phyloP scores from a whole-genome alignment of 2,329 filamentous ascomycete genomes.

The Chaetomiaceae sp. region DNA sequence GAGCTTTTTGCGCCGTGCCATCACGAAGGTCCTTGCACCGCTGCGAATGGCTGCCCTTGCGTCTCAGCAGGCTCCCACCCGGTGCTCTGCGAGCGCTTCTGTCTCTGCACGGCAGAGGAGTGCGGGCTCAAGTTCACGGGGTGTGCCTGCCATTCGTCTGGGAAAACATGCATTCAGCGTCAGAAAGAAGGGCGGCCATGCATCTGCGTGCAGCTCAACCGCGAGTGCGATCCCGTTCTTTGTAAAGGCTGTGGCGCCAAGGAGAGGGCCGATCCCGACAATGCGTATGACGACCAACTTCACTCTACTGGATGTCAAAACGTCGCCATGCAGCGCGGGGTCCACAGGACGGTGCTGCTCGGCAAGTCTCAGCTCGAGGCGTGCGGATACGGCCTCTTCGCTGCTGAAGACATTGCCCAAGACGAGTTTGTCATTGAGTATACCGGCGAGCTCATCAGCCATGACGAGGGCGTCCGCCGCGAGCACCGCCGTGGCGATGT shows the following conservation, averaged over 20 bases:
- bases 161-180: slow-evolving; percentile 53
- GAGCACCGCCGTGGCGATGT: slow-evolving; percentile 57
- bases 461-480: slow-evolving; percentile 63
- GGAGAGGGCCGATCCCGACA: slow-evolving; percentile 64
- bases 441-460: slow-evolving; percentile 69
- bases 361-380: slow-evolving; percentile 64
- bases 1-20: slow-evolving; percentile 60
- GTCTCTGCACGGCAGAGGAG: slow-evolving; percentile 54
- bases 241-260: slow-evolving; percentile 66
- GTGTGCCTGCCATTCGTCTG: slow-evolving; percentile 57
- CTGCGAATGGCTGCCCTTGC: slow-evolving; percentile 55
- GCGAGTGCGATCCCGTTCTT: slow-evolving; percentile 76
- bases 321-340: slow-evolving; percentile 63
- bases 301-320: slow-evolving; percentile 64
- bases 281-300: slow-evolving; percentile 54
- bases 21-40: slow-evolving; percentile 63
- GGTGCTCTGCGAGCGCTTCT: slow-evolving; percentile 68
- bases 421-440: slow-evolving; percentile 80
- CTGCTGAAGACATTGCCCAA: slow-evolving; percentile 59
- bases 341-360: slow-evolving; percentile 60
- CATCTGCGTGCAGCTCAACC: slow-evolving; percentile 65
- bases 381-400: slow-evolving; percentile 71
- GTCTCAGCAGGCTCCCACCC: slow-evolving; percentile 42
- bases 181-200: slow-evolving; percentile 56
- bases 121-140: slow-evolving; percentile 63